Evolutionary conservation across 2,329 filamentous ascomycete species (phyloP), one percentile per base, ranked within the genome.

Genomic region (Alternaria sp.): DNA sequence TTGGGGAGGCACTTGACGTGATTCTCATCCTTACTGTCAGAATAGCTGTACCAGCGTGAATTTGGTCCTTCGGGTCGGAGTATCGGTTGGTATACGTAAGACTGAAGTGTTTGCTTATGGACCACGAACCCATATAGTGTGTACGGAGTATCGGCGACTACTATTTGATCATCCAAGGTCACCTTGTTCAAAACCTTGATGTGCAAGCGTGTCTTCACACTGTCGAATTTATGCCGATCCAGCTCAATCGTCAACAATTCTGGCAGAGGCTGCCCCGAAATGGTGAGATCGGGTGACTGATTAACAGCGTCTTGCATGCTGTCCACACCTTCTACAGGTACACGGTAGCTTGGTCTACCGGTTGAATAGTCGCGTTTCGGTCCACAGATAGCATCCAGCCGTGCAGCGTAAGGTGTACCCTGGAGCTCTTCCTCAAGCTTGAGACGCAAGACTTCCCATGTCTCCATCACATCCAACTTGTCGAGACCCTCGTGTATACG

Each of bases 61-160:
- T 81, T 83, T 6, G 83, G 83, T 3, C 87, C 86, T 45, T 81
- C 81, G 1, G 87, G 87, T 30, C 87, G 82, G 49, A 90, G 74
- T 34, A 88, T 84, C n/a, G 85, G 83, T 66, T 87, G 86, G 76
- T 88, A 89, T 38, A 85, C 81, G 49, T 84, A 84, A 5, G 86
- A 89, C 20, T 84, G 84, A 16, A 88, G 82, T 44, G 83, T 82
- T 27, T 86, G 87, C 61, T 84, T 84, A 68, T 90, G 87, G 3
- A 87, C 85, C 32, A 89, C 78, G 63, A 89, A 85, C 3, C 86
- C 86, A 64, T 87, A 89, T 0, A 90, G 80, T 2, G 83, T 84
- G 68, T 89, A 90, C 11, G 79, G 72, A 12, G 77, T 78, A 9
- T 72, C 79, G 27, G 79, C 70, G n/a, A 88, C 74, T 44, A 80